Conservation (phyloP, 306 rosid genomes). For the Quillaja saponaria region DNA sequence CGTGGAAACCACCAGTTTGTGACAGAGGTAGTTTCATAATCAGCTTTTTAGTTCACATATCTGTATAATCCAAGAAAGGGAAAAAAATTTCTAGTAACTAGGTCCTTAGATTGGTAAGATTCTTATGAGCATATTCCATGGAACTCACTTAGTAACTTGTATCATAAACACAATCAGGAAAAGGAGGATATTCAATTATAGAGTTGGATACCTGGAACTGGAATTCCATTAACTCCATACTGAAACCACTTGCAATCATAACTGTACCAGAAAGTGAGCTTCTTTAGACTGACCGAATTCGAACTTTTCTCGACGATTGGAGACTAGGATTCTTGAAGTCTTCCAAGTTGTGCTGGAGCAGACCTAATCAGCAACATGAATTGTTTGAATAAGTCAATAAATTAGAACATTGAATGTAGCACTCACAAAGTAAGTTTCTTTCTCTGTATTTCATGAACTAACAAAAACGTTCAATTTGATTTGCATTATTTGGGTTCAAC, state of each 20-base stretch:
- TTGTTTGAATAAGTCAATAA: neutral
- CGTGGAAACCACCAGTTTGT: slow-evolving; percentile 83
- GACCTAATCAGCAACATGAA: slow-evolving; percentile 7
- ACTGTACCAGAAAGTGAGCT: slow-evolving; percentile 7
- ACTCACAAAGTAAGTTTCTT: slow-evolving; percentile 18
- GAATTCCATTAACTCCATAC: neutral
- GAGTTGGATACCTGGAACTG: slow-evolving; percentile 4
- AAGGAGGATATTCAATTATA: slow-evolving; percentile 5
- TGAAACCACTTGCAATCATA: neutral
- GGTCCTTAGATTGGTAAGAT: neutral
- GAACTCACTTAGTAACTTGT: too few relatives aligned
- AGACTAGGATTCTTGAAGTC: neutral
- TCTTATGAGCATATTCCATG: neutral
- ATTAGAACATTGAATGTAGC: neutral
- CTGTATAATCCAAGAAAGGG: slow-evolving; percentile 1
- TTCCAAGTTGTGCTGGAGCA: slow-evolving; percentile 11
- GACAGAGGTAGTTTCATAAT: slow-evolving; percentile 63
- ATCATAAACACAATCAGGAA: neutral
- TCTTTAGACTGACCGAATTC: neutral
- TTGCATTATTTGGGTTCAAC: too few relatives aligned
- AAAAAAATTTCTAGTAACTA: neutral
- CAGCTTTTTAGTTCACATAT: slow-evolving; percentile 4
- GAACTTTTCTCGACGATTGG: neutral
- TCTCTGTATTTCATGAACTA: neutral
- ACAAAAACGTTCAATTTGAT: too few relatives aligned